Evolutionary conservation across 2,329 filamentous ascomycete species (phyloP), one percentile per base, ranked within the genome.

Genomic region (Apiospora phragmitis): DNA sequence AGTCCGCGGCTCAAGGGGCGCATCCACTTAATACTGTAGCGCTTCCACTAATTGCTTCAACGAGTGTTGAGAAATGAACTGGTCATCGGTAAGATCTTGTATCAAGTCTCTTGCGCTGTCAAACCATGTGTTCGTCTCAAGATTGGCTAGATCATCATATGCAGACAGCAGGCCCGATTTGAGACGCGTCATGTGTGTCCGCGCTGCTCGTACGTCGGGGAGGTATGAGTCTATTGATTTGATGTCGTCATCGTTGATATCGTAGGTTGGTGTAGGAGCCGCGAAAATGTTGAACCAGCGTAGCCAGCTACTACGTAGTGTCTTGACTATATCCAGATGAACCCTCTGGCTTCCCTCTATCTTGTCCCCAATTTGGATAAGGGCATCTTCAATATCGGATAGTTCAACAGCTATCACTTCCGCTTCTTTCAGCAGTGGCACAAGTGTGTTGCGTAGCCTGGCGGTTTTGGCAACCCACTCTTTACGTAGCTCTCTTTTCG

Each of bases 371-470:
- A 49, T 26, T 49, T 49, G 21, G 7, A 26, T 14, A 1, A 24
- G 4, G 11, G 3, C 8, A 3, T 41, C 38, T 41, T 4, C 9
- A 12, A 41, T 41, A 41, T 11, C 4, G 1, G 8, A 26, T 26
- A 51, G n/a, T 14, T 51, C 9, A 4, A 1, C 12, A 9, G 12
- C 9, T 14, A 51, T 51, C 0, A 11, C n/a, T 4, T 4, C 2
- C 0, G 47, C 9, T 1, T 51, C 24, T 0, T 12, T 11, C 14
- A 3, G 0, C 11, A 51, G 6, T 26, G 0, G 1, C 2, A 4
- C 2, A 11, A 51, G n/a, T 16, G 8, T 26, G 6, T 24, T 9
- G 2, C 24, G 5, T 51, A 51, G 9, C 2, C 1, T 26, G 47
- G 14, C 1, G 24, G n/a, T 29, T n/a, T 4, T 26, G 1, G 24